A percentile compares a stretch with the other conserved stretches of the same genome.
Evolutionary conservation across 2,329 filamentous ascomycete species (phyloP).

Genomic region (Alternaria rosae): DNA sequence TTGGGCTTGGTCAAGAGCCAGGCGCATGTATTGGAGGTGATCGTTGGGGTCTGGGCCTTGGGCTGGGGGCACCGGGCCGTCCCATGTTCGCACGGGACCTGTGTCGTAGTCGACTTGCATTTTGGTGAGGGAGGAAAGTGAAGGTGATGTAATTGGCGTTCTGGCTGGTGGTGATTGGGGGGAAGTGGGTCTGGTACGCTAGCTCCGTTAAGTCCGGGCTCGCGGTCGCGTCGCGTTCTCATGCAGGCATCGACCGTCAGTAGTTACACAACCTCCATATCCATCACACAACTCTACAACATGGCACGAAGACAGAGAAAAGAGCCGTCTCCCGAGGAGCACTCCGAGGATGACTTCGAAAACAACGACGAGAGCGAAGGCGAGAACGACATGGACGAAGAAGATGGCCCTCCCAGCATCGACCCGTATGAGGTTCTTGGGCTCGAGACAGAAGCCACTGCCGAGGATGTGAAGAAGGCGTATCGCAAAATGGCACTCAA

Average conservation of each 20-base stretch:
- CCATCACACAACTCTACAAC: slow-evolving; percentile 8
- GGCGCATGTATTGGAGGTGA: slow-evolving; percentile 64
- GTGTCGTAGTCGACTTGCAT: slow-evolving; percentile 28
- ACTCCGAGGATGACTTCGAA: slow-evolving; percentile 20
- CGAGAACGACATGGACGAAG: slow-evolving; percentile 32
- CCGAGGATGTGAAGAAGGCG: slow-evolving; percentile 83
- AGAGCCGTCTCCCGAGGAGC: slow-evolving; percentile 6
- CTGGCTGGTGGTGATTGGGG: background rate
- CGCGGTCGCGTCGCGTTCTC: slow-evolving; percentile 36
- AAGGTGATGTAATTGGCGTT: slow-evolving; percentile 12
- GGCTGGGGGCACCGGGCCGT: slow-evolving; percentile 26
- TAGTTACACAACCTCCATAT: slow-evolving; percentile 4
- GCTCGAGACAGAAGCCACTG: slow-evolving; percentile 73
- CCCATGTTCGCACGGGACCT: slow-evolving; percentile 30
- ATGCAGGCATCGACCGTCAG: background rate
- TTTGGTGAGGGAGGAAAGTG: slow-evolving; percentile 15
- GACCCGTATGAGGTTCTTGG: slow-evolving; percentile 82
- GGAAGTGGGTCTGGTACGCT: slow-evolving; percentile 5
- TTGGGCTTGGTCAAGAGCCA: slow-evolving; percentile 77
- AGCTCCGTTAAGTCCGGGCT: slow-evolving; percentile 35
- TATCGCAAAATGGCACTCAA: slow-evolving; percentile 91
- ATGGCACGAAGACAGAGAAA: slow-evolving; percentile 17
- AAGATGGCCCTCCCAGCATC: slow-evolving; percentile 69
- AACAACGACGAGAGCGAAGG: slow-evolving; percentile 56
- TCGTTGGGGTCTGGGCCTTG: slow-evolving; percentile 34